Evolutionary conservation across 495 filamentous ascomycete species (phyloP).

Genomic region (Podospora fimiseda): DNA sequence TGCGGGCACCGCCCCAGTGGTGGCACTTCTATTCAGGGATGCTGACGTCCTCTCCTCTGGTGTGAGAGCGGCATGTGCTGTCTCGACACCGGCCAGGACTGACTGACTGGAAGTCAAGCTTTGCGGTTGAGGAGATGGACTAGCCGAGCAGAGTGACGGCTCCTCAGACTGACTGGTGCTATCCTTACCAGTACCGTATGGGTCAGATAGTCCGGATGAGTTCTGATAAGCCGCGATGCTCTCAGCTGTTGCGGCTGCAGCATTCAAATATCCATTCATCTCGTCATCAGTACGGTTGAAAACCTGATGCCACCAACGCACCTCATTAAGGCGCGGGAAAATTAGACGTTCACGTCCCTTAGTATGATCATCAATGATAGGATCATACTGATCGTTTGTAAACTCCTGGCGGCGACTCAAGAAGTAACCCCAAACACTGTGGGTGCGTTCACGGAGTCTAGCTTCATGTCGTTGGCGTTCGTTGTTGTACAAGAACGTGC

Average conservation of each 20-base stretch:
- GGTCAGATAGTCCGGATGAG: constrained; percentile 18
- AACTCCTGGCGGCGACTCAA: constrained; percentile 71
- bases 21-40: constrained; percentile 34
- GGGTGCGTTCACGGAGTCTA: constrained; percentile 62
- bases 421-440: constrained; percentile 96
- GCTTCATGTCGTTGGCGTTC: constrained; percentile 84
- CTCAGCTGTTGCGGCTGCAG: constrained; percentile 31
- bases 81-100: constrained; percentile 37
- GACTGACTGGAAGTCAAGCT: constrained; percentile 32
- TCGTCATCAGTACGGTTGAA: constrained; percentile 82
- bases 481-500: constrained; percentile 91
- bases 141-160: constrained; percentile 13
- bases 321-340: constrained; percentile 60
- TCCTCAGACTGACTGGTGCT: constrained; percentile 17
- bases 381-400: constrained; percentile 70
- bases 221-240: constrained; percentile 24
- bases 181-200: constrained; percentile 7
- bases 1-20: constrained; percentile 34
- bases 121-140: constrained; percentile 28
- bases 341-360: constrained; percentile 76
- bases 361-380: constrained; percentile 65
- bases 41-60: constrained; percentile 25
- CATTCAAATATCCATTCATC: constrained; percentile 72
- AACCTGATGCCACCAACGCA: constrained; percentile 86
- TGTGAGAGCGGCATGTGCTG: constrained; percentile 35